Conservation (phyloP, 441 rosid genomes). For the Mallotus japonicus region DNA sequence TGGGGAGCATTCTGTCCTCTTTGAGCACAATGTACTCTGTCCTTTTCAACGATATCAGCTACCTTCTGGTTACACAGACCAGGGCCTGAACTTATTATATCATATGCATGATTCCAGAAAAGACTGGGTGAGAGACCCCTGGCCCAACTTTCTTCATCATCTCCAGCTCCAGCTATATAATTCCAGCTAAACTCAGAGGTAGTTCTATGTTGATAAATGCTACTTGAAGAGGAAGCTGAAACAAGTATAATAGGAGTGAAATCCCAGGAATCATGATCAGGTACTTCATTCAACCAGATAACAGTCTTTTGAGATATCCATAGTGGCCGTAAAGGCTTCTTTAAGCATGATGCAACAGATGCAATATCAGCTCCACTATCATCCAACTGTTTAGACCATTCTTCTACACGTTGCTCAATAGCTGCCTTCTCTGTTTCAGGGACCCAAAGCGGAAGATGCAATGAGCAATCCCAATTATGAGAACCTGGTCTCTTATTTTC, state of each 20-base stretch:
- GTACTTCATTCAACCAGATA: constrained; percentile 91
- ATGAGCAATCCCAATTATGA: constrained; percentile 71
- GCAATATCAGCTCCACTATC: constrained; percentile 85
- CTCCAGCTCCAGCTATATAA: constrained; percentile 97
- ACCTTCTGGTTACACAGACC: constrained; percentile 76
- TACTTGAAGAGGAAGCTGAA: constrained; percentile 62
- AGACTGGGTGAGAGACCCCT: constrained; percentile 75
- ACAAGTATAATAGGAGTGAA: constrained; percentile 85
- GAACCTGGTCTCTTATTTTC: constrained; percentile 26
- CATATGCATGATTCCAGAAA: constrained; percentile 77
- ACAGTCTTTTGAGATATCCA: constrained; percentile 91
- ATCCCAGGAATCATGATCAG: constrained; percentile 86
- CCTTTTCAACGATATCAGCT: constrained; percentile 82
- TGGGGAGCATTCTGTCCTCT: constrained; percentile 80
- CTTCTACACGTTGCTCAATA: constrained; percentile 62
- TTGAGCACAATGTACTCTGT: constrained; percentile 70
- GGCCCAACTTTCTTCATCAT: constrained; percentile 98
- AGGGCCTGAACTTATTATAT: constrained; percentile 68
- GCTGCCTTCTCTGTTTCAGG: constrained; percentile 68
- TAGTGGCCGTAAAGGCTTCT: constrained; percentile 74
- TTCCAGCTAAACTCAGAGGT: constrained; percentile 87
- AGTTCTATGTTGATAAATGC: constrained; percentile 38
- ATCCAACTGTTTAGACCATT: constrained; percentile 68
- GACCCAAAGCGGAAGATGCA: constrained; percentile 94
- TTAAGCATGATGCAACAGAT: constrained; percentile 52